phyloP scores from a whole-genome alignment of 2,329 filamentous ascomycete genomes.

The Gremmenia infestans region DNA sequence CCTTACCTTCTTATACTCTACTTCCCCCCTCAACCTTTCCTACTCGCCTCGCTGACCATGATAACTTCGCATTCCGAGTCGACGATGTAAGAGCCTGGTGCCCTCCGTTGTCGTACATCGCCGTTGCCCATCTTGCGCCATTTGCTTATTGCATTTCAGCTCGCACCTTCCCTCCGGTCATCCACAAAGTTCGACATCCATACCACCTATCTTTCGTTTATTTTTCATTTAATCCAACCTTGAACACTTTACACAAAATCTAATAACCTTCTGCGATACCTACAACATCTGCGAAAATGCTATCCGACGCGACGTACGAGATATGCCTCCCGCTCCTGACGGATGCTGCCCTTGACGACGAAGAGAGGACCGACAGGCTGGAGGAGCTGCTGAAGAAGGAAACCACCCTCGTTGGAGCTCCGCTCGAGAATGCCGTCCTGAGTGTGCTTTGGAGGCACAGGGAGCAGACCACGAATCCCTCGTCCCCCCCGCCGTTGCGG shows the following conservation, averaged over 20 bases:
- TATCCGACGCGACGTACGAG: conserved; percentile 89
- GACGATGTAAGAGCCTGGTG: conserved; percentile 29
- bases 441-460: conserved; percentile 86
- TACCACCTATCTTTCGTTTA: conserved; percentile 8
- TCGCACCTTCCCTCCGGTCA: conserved; percentile 20
- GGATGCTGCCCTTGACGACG: conserved; percentile 77
- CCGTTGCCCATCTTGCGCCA: conserved; percentile 4
- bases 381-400: conserved; percentile 80
- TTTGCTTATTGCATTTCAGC: conserved; percentile 22
- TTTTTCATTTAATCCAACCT: conserved; percentile 4
- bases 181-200: conserved; percentile 5
- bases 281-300: conserved; percentile 50
- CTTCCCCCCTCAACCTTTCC: neutral
- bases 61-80: conserved; percentile 2
- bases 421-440: conserved; percentile 84
- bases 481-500: conserved; percentile 79
- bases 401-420: conserved; percentile 67
- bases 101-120: conserved; percentile 18
- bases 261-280: neutral
- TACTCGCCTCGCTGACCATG: neutral
- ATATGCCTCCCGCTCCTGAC: conserved; percentile 84
- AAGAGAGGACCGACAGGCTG: conserved; percentile 89
- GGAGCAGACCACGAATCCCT: conserved; percentile 56
- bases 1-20: no score
- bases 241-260: neutral